Evolutionary conservation across 768 basidiomycete genomes (phyloP), one percentile per base, ranked within the genome.

Genomic region (Kwoniella botswanensis): DNA sequence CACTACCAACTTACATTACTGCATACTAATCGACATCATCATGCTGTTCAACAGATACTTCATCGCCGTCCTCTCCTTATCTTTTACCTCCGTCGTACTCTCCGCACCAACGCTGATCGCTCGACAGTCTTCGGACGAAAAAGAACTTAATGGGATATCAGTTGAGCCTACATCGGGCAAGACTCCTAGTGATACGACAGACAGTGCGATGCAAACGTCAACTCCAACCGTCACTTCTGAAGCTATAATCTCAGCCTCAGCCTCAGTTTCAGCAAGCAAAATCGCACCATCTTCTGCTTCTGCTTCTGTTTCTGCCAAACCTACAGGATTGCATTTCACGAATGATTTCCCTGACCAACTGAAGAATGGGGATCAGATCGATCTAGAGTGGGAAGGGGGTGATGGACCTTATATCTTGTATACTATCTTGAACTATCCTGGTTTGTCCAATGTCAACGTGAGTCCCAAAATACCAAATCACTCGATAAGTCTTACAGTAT

Each of bases 321-420:
- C 54, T 3, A 44, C 24, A 17, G 64, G 35, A 46, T 56, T 65
- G 22, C 64, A 65, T 26, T 65, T 53, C 42, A 65, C 54, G 4
- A 65, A 65, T 11, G 43, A 65, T 10, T 65, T 65, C 42, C 64
- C 64, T 13, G 35, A 55, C 22, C 42, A 55, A 46, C 35, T 65
- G 12, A 65, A 56, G 22, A 57, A 56, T 17, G 64, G 64, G 17
- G 64, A 65, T 46, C 22, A 53, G 15, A 13, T 65, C 9, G 29
- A 57, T 7, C 18, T 57, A 15, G 41, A 65, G 21, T 65, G 64
- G 64, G 64, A 65, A 55, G 55, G 64, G 4, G 64, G 64, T n/a
- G 55, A 65, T 41, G 64, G 64, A 17, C 64, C 54, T 65, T 65
- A 65, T 65, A 22, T 56, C 41, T 26, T 65, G 22, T 65, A 65